These are phyloP conservation scores for Penicillium paneum DNA, from an alignment of 2,329 filamentous ascomycete genomes.

Conservation along the genomic window DNA sequence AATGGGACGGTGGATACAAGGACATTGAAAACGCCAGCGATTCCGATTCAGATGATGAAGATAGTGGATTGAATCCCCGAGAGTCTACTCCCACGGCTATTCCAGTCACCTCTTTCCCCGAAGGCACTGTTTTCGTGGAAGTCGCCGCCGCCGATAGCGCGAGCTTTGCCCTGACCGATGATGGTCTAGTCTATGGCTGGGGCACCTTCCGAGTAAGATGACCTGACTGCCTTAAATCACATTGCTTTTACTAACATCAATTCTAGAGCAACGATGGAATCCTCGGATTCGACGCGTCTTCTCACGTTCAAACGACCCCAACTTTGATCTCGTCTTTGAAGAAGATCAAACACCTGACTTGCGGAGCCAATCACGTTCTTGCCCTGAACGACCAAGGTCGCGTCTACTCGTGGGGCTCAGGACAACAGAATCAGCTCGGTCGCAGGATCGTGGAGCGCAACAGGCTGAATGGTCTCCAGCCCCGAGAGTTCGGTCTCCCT, in stretches of 20 bases:
- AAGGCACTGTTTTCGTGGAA: slow-evolving; percentile 55
- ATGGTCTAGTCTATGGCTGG: slow-evolving; percentile 61
- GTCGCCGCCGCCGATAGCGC: slow-evolving; percentile 59
- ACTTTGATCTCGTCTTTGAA: slow-evolving; percentile 52
- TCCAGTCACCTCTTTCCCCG: slow-evolving; percentile 48
- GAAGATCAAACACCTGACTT: slow-evolving; percentile 54
- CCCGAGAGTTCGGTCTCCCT: slow-evolving; percentile 57
- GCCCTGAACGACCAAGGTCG: slow-evolving; percentile 57
- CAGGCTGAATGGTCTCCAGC: slow-evolving; percentile 53
- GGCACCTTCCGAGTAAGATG: slow-evolving; percentile 57
- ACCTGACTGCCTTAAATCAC: not conserved
- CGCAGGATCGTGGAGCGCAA: slow-evolving; percentile 60
- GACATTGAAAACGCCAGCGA: slow-evolving; percentile 47
- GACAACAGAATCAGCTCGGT: slow-evolving; percentile 68
- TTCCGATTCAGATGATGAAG: slow-evolving; percentile 52
- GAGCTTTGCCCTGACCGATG: slow-evolving; percentile 59
- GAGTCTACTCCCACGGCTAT: slow-evolving; percentile 56
- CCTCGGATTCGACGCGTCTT: slow-evolving; percentile 53
- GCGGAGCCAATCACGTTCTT: slow-evolving; percentile 57
- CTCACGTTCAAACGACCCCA: slow-evolving; percentile 46
- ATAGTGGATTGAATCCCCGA: slow-evolving; percentile 55
- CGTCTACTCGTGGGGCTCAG: slow-evolving; percentile 64
- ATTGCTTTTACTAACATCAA: slow-evolving; percentile 6
- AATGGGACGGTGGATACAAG: slow-evolving; percentile 61
- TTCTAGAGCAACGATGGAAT: slow-evolving; percentile 61